phyloP scores from a whole-genome alignment of 305 asterid species.

The Euphrasia arctica region DNA sequence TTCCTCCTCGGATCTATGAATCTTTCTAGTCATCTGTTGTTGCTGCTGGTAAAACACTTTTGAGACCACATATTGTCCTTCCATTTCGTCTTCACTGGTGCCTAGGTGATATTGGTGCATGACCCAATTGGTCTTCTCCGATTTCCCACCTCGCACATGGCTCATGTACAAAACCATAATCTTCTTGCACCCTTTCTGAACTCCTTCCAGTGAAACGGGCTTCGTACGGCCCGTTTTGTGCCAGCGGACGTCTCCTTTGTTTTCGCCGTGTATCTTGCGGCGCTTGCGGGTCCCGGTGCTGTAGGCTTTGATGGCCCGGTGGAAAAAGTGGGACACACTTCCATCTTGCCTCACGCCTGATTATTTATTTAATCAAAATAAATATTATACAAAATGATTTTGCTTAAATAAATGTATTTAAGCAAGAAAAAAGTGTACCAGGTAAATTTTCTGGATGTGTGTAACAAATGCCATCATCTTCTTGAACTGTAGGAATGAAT shows the following conservation, averaged over 20 bases:
- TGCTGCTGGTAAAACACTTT: constrained; percentile 93
- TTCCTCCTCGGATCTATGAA: constrained; percentile 54
- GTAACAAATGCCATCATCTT: constrained; percentile 92
- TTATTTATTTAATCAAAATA: constrained; percentile 11
- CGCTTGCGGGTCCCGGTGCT: constrained; percentile 93
- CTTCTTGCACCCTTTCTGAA: constrained; percentile 88
- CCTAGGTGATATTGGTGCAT: constrained; percentile 98
- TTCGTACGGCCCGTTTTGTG: constrained; percentile 95
- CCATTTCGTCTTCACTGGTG: constrained; percentile 79
- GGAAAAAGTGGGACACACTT: constrained; percentile 83
- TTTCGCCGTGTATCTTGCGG: constrained; percentile 72
- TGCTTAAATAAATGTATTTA: constrained; percentile 5
- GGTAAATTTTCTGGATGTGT: constrained; percentile 94
- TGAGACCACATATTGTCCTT: constrained; percentile 80
- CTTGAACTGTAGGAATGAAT: constrained; percentile 73
- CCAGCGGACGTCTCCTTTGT: constrained; percentile 87
- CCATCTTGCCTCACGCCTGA: constrained; percentile 95
- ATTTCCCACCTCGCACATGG: constrained; percentile 68
- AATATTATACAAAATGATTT: no score
- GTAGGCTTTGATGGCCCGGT: constrained; percentile 92
- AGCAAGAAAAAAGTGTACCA: constrained; percentile 34
- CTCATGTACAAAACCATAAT: constrained; percentile 86
- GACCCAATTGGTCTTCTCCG: constrained; percentile 96
- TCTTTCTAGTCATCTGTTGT: constrained; percentile 46
- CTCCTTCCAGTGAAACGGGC: constrained; percentile 70